Base-by-base conservation (phyloP, 345 rosid genomes). In the Pseudoturritis turrita region DNA sequence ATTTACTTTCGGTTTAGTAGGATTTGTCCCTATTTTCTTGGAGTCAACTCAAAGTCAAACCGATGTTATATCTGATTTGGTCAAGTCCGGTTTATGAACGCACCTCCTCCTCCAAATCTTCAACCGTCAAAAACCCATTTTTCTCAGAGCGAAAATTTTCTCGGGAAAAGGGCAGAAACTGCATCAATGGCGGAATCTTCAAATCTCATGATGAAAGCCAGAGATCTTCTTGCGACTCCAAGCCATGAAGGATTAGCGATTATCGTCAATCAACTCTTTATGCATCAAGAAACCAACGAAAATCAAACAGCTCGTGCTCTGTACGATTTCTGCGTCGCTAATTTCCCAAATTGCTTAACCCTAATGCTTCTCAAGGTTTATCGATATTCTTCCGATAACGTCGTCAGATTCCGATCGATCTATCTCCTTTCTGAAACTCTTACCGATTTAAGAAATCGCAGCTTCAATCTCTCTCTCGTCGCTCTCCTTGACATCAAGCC, bases 341-440 rank as follows among this genome's bases (percentile, higher is more conserved):
- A 52, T 21, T 72, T 72, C 46, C 40, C 61, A 10, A 62, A 71
- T 11, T 31, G 36, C 70, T 41, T 72, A 62, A 53, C 45, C 11
- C 19, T 40, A 29, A 51, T 4, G 55, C 62, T 62, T 6, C 76
- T 72, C 62, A 53, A 52, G 5, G 28, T 62, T 10, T 72, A 62
- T 22, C 33, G 18, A 4, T 1, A 2, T 17, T 37, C 68, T 19
- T 12, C 60, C 7, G 37, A 36, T 0, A 31, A 19, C 8, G 5
- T 47, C 41, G 1, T 52, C 15, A 61, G 41, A 14, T n/a, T 19
- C 41, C 59, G 68, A 50, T 50, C 75, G 11, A 50, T 61, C 43
- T 2, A 0, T 13, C 7, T 37, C 60, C 68, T 71, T 10, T 39
- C 67, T 10, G 7, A 12, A 17, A 25, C 22, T 8, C 68, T 71